Evolutionary conservation across 2,329 filamentous ascomycete species (phyloP).

Genomic region (Hymenoscyphus fraxineus): DNA sequence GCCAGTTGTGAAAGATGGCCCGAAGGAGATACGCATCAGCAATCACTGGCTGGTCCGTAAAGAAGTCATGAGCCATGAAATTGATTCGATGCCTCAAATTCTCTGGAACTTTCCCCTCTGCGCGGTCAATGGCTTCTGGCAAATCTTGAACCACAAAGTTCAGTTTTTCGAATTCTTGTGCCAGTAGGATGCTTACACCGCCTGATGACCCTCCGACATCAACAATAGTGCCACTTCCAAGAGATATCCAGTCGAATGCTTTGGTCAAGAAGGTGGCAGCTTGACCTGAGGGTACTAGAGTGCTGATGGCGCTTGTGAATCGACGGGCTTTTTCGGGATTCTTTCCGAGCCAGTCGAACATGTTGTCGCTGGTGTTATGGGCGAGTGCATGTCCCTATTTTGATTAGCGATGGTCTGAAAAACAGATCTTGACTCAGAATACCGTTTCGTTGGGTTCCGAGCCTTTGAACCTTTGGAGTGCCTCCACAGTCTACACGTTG

Average conservation of each 20-base stretch:
- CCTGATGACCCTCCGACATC: neutral
- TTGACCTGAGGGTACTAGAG: neutral
- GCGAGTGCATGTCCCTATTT: slow-evolving; percentile 3
- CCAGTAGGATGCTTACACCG: neutral
- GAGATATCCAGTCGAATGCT: neutral
- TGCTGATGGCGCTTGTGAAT: neutral
- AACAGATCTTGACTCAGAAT: no score
- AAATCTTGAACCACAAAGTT: neutral
- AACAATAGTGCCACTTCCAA: neutral
- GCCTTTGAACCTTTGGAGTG: no score
- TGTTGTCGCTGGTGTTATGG: neutral
- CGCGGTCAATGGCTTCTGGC: neutral
- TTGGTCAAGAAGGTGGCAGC: neutral
- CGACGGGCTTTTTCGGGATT: neutral
- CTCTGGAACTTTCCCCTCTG: neutral
- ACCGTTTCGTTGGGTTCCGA: no score
- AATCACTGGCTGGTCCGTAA: neutral
- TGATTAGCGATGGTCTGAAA: no score
- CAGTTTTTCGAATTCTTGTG: neutral
- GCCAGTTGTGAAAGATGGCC: neutral
- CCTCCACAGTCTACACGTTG: no score
- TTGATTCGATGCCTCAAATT: neutral
- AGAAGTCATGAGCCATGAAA: neutral
- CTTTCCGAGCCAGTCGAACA: neutral
- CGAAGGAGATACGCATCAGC: neutral